phyloP scores from a whole-genome alignment of 1,284 basidiomycete species.

The Austroboletus niveus region DNA sequence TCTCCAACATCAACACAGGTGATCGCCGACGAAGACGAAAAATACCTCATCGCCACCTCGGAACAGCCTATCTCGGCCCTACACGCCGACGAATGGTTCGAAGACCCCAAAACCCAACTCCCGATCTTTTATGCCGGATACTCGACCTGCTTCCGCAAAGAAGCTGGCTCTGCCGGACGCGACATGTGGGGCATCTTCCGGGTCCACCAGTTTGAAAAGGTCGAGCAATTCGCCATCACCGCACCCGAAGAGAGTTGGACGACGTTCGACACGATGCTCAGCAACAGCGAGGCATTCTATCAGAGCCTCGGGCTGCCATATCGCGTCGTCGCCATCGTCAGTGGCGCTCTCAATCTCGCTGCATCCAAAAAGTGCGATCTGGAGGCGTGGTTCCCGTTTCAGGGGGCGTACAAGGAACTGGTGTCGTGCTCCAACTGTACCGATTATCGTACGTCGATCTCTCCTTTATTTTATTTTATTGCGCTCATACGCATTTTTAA shows the following conservation, averaged over 20 bases:
- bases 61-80: constrained; percentile 98
- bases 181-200: constrained; percentile 99
- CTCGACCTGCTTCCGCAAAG: constrained; percentile 99
- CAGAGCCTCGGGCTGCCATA: constrained; percentile 92
- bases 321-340: constrained; percentile 93
- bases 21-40: constrained; percentile 90
- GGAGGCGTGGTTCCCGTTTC: constrained; percentile 99
- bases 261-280: constrained; percentile 91
- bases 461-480: background rate
- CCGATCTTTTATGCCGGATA: constrained; percentile 85
- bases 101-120: constrained; percentile 86
- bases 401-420: constrained; percentile 93
- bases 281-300: constrained; percentile 91
- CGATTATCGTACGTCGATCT: constrained; percentile 79
- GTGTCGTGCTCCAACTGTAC: constrained; percentile 93
- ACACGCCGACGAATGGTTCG: constrained; percentile 97
- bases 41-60: constrained; percentile 98
- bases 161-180: constrained; percentile 94
- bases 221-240: constrained; percentile 96
- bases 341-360: constrained; percentile 94
- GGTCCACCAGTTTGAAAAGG: constrained; percentile 99
- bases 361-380: constrained; percentile 97
- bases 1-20: constrained; percentile 47
- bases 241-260: constrained; percentile 93
- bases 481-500: background rate